Conservation (phyloP, 2,329 filamentous ascomycete genomes). For the Cercospora citrullina region DNA sequence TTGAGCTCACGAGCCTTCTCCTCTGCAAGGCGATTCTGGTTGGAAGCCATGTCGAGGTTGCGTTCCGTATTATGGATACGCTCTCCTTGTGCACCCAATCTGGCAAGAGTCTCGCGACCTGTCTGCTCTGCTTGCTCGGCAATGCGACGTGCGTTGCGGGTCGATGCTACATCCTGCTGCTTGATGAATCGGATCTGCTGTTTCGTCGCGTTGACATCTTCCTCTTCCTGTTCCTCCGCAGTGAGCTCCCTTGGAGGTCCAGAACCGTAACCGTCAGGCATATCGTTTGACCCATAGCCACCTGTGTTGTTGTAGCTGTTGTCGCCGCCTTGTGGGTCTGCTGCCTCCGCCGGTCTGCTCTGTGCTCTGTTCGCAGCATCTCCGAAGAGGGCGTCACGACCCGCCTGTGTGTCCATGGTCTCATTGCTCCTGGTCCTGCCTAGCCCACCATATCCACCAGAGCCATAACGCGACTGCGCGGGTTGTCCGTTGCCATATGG, state of each 20-base stretch:
- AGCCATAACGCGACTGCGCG: constrained; percentile 42
- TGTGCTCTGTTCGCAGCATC: constrained; percentile 54
- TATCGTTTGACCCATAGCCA: constrained; percentile 33
- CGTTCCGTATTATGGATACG: constrained; percentile 78
- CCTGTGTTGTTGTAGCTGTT: constrained; percentile 37
- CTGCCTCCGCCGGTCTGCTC: constrained; percentile 42
- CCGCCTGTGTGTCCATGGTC: constrained; percentile 53
- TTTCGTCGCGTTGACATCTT: constrained; percentile 70
- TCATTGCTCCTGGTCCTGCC: constrained; percentile 53
- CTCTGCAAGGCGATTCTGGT: constrained; percentile 72
- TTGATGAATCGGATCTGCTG: constrained; percentile 74
- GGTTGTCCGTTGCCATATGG: constrained; percentile 49
- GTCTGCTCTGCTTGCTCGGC: constrained; percentile 70
- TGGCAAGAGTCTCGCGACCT: constrained; percentile 69
- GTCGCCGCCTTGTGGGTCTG: constrained; percentile 25
- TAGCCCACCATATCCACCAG: constrained; percentile 58
- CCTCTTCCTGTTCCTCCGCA: constrained; percentile 74
- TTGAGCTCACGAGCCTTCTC: constrained; percentile 82
- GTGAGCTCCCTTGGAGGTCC: constrained; percentile 76
- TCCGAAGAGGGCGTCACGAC: constrained; percentile 66
- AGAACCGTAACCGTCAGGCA: constrained; percentile 46
- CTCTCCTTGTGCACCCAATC: constrained; percentile 76
- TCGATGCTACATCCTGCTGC: constrained; percentile 72
- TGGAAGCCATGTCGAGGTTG: constrained; percentile 73
- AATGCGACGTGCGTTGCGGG: constrained; percentile 67